Evolutionary conservation across 78 protist genomes (phyloP).

Genomic region (Dictyostelium citrinum): DNA sequence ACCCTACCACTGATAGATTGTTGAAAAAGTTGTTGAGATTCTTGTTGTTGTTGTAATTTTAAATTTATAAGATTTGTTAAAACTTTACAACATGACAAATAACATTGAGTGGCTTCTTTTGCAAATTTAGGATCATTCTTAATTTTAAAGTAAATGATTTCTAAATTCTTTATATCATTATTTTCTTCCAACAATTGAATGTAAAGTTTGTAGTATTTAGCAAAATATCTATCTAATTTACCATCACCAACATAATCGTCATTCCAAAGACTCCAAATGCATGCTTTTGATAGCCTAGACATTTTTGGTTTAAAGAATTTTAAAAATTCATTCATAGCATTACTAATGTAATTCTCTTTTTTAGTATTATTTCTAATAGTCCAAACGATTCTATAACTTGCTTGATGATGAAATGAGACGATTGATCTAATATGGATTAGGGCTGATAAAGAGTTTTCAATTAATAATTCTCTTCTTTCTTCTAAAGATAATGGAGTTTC

Average conservation of each 20-base stretch:
- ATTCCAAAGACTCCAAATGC: conserved; percentile 50
- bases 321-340: neutral
- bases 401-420: conserved; percentile 20
- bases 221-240: conserved; percentile 30
- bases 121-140: conserved; percentile 14
- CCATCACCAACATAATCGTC: conserved; percentile 59
- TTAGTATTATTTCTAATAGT: conserved; percentile 7
- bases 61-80: neutral
- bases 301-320: conserved; percentile 38
- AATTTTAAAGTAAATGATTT: conserved; percentile 7
- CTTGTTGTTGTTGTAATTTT: neutral
- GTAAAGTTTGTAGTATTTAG: conserved; percentile 22
- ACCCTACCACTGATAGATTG: neutral
- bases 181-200: conserved; percentile 41
- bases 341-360: neutral
- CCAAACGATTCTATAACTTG: conserved; percentile 31
- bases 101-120: conserved; percentile 1
- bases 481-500: neutral
- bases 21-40: neutral
- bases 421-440: neutral
- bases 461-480: conserved; percentile 1
- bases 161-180: conserved; percentile 25
- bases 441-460: conserved; percentile 20
- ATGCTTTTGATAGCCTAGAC: conserved; percentile 14
- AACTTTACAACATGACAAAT: conserved; percentile 1